phyloP scores from a whole-genome alignment of 805 yeast species.

The Spathaspora sp. region DNA sequence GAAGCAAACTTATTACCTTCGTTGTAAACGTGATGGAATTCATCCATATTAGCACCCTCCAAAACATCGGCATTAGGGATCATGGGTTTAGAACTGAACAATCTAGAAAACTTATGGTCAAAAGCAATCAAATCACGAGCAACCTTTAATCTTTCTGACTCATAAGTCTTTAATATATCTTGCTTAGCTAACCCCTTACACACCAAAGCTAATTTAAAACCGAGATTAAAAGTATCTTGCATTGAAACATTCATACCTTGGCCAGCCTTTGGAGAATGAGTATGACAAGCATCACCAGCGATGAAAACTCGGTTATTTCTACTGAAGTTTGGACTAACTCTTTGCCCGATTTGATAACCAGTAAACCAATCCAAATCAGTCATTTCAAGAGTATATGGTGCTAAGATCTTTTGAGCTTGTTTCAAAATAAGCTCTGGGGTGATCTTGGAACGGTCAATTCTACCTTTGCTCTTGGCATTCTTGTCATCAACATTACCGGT shows the following conservation, averaged over 20 bases:
- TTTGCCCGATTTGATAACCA: conserved; percentile 31
- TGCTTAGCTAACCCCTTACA: conserved; percentile 18
- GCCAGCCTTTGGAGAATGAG: conserved; percentile 96
- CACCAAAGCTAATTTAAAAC: conserved; percentile 29
- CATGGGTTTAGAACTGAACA: conserved; percentile 26
- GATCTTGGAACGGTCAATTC: conserved; percentile 27
- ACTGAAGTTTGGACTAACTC: conserved; percentile 16
- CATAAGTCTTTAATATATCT: conserved; percentile 26
- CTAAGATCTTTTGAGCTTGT: conserved; percentile 11
- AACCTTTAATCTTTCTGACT: conserved; percentile 23
- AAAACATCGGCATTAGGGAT: conserved; percentile 10
- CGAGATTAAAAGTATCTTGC: conserved; percentile 24
- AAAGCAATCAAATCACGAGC: conserved; percentile 28
- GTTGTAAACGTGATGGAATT: conserved; percentile 22
- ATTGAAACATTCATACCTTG: conserved; percentile 72
- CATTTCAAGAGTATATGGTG: conserved; percentile 21
- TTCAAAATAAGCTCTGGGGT: conserved; percentile 26
- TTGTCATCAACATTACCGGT: conserved; percentile 9
- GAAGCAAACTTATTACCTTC: conserved; percentile 26
- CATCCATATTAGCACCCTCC: conserved; percentile 22
- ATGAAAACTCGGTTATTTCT: conserved; percentile 59
- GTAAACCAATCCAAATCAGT: conserved; percentile 24
- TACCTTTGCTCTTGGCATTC: conserved; percentile 7
- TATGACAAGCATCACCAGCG: conserved; percentile 97
- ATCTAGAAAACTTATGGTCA: conserved; percentile 23